A percentile compares a stretch with the other conserved stretches of the same genome.
These are phyloP conservation scores for Climacium dendroides DNA, from an alignment of 225 moss, liverwort and hornwort genomes.

Conservation along the genomic window DNA sequence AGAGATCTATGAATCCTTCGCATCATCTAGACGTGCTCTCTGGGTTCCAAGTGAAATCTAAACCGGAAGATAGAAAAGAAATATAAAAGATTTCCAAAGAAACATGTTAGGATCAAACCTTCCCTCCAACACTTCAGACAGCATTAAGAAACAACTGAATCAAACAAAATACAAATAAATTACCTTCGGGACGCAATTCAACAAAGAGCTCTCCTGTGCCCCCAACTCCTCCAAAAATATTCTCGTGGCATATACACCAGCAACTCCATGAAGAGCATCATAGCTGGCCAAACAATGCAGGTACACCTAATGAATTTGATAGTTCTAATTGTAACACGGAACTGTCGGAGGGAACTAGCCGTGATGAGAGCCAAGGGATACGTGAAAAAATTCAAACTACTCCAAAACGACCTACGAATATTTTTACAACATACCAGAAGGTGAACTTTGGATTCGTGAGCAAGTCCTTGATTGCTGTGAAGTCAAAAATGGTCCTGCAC, in stretches of 20 bases:
- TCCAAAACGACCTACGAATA: background rate
- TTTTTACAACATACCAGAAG: constrained; percentile 46
- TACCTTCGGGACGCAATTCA: constrained; percentile 79
- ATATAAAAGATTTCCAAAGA: background rate
- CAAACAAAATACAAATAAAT: background rate
- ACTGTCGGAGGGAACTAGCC: background rate
- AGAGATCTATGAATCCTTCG: background rate
- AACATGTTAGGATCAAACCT: background rate
- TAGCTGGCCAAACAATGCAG: constrained; percentile 37
- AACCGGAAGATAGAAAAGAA: background rate
- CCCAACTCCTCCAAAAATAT: constrained; percentile 78
- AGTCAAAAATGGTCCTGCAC: constrained; percentile 76
- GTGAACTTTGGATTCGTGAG: constrained; percentile 74
- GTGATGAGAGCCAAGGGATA: background rate
- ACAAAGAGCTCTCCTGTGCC: constrained; percentile 57
- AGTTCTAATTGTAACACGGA: background rate
- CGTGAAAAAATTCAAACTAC: background rate
- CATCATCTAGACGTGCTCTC: background rate
- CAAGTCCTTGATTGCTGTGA: constrained; percentile 63
- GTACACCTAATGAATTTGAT: background rate
- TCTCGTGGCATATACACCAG: constrained; percentile 83
- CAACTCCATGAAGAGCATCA: constrained; percentile 87
- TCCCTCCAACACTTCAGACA: background rate
- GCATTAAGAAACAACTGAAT: background rate
- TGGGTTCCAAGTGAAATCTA: background rate